Base-by-base conservation (phyloP, 2,329 filamentous ascomycete genomes). In the Aspergillus ibericus region DNA sequence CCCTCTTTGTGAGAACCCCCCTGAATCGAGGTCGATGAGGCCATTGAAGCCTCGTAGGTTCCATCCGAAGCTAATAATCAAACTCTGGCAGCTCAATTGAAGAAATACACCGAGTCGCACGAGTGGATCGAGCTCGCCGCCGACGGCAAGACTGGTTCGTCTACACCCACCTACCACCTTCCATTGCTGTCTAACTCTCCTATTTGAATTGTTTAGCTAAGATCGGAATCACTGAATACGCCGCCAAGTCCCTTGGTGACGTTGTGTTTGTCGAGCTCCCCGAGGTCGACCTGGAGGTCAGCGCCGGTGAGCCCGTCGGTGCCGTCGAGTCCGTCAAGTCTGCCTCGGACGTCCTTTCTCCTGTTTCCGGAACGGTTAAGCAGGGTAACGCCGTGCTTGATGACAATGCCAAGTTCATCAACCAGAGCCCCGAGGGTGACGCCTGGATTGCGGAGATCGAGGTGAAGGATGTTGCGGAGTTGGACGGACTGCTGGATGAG, bases 311-410 rank as follows among this genome's bases (percentile, higher is more conserved):
- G 73, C 83, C 89, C 64, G 90, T 98, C 67, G 95, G 95, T 66
- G 92, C 93, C 60, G 93, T 99, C 68, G 95, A 99, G 82, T 97
- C 92, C 2, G 95, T 99, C 77, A 99, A 99, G 84, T 95, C 90
- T 63, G 95, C 95, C n/a, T 93, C 91, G 63, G 95, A 99, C 76
- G 96, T 99, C 82, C 89, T 96, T 80, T 88, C 92, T 13, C 95
- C 95, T 16, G 85, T 97, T 66, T 80, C 83, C 53, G 93, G 93
- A 72, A 89, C 81, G 67, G 86, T 99, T 61, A 83, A 85, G 36
- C 85, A 89, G 71, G 82, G 88, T 70, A 99, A 99, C 81, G 72
- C 73, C 10, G 72, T 81, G 60, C 84, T 99, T 62, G 90, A 96
- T 77, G 89, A 95, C 76, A 93, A 90, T 81, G 93, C 95, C 20